phyloP scores from a whole-genome alignment of 2,329 filamentous ascomycete genomes.

The Hirsutella minnesotensis region DNA sequence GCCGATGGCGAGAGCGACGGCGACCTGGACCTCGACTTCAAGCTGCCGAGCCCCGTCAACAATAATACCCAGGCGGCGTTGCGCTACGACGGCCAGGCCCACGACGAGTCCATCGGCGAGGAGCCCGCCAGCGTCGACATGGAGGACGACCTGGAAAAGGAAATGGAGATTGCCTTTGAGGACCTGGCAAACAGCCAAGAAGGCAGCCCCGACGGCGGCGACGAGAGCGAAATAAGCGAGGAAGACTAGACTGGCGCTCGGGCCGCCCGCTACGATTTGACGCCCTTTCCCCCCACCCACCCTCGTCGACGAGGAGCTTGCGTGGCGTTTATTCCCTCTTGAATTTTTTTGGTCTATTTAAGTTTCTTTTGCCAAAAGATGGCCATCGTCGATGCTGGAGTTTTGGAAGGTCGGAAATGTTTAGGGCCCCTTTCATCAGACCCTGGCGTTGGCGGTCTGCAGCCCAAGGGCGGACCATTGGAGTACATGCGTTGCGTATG shows the following conservation, averaged over 20 bases:
- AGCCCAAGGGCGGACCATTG: too few relatives aligned
- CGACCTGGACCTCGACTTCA: constrained; percentile 37
- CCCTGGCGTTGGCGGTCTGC: too few relatives aligned
- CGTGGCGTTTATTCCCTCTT: not conserved
- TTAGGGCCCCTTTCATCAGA: too few relatives aligned
- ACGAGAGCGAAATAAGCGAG: constrained; percentile 56
- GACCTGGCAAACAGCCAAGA: constrained; percentile 44
- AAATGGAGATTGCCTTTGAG: constrained; percentile 35
- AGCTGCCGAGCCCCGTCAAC: constrained; percentile 42
- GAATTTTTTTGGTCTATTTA: not conserved
- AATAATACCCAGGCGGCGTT: constrained; percentile 5
- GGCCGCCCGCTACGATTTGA: not conserved
- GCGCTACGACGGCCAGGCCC: not conserved
- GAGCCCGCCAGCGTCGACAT: constrained; percentile 18
- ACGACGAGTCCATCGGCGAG: constrained; percentile 12
- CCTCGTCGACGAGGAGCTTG: not conserved
- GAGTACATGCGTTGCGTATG: too few relatives aligned
- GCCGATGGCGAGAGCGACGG: constrained; percentile 35
- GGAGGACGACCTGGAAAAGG: constrained; percentile 34
- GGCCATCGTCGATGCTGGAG: too few relatives aligned
- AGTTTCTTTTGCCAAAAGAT: too few relatives aligned
- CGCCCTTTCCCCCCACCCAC: too few relatives aligned
- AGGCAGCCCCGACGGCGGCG: constrained; percentile 36
- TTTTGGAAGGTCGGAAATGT: too few relatives aligned
- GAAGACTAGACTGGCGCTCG: constrained; percentile 35